Evolutionary conservation across 345 rosid species (phyloP).

Genomic region (Camelina neglecta): DNA sequence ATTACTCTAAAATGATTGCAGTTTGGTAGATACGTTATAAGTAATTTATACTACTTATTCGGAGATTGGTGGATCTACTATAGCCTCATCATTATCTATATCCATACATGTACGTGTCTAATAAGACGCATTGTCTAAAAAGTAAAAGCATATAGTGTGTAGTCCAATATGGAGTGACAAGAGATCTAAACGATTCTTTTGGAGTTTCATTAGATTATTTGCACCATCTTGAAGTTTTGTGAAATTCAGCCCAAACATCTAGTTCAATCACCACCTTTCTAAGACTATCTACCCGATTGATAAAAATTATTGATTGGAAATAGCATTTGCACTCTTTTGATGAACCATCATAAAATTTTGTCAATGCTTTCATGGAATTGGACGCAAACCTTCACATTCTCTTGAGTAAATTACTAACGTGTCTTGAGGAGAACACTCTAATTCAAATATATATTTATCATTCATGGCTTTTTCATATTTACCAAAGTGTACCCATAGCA

Average conservation of each 20-base stretch:
- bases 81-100: neutral
- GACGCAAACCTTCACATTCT: too few species aligned
- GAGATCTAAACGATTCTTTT: neutral
- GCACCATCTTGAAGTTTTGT: neutral
- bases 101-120: too few species aligned
- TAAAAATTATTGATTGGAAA: neutral
- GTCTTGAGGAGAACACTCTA: too few species aligned
- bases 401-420: too few species aligned
- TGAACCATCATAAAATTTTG: too few species aligned
- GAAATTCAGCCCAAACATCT: neutral
- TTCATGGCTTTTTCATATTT: too few species aligned
- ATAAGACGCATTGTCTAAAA: neutral
- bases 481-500: too few species aligned
- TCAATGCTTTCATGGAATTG: too few species aligned
- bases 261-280: neutral
- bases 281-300: neutral
- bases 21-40: constrained; percentile 35
- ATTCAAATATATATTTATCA: too few species aligned
- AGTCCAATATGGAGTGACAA: neutral
- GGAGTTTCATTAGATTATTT: neutral
- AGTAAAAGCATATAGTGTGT: too few species aligned
- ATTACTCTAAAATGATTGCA: constrained; percentile 38
- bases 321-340: neutral
- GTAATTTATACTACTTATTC: constrained; percentile 8
- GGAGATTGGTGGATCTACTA: constrained; percentile 29